phyloP scores from a whole-genome alignment of 2,329 filamentous ascomycete species.

The Tolypocladium guangdongense region DNA sequence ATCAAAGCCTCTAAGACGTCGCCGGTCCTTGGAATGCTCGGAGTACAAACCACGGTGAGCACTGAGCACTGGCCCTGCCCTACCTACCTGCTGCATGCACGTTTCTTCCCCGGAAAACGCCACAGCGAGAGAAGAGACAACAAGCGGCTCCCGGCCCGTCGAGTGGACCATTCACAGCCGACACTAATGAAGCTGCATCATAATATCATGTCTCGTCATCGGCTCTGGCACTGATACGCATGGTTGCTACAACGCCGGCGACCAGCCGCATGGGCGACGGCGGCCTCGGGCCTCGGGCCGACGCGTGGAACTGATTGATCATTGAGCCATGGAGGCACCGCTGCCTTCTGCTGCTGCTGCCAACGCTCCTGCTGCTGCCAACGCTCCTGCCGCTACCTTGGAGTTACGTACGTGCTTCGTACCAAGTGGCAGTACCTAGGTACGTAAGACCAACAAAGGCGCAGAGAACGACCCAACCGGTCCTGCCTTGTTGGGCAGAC shows the following conservation, averaged over 20 bases:
- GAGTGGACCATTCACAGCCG: neutral
- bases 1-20: neutral
- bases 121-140: conserved; percentile 19
- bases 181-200: neutral
- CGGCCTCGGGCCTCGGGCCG: neutral
- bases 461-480: neutral
- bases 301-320: neutral
- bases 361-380: neutral
- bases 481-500: neutral
- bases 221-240: neutral
- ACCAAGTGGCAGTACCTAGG: neutral
- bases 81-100: conserved; percentile 8
- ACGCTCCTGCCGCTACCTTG: neutral
- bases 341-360: too few species aligned
- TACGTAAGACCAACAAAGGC: neutral
- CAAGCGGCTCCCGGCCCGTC: conserved; percentile 3
- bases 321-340: neutral
- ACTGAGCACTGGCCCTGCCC: neutral
- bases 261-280: neutral
- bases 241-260: neutral
- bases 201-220: neutral
- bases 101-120: conserved; percentile 9
- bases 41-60: neutral
- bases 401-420: neutral
- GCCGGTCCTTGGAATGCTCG: neutral